phyloP scores from a whole-genome alignment of 108 stramenopile genomes.

The Conticribra guillardii region DNA sequence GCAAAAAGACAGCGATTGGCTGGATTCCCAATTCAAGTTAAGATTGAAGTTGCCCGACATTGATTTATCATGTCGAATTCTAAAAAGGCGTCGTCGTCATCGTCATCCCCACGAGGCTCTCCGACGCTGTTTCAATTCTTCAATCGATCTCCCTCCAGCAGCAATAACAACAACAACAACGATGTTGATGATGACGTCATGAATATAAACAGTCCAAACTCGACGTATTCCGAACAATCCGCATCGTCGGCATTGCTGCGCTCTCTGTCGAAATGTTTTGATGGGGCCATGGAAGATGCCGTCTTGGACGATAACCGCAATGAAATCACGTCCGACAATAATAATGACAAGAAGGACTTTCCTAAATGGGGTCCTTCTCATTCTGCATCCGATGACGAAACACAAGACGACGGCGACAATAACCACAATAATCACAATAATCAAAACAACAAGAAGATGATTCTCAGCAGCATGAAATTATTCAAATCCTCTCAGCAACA shows the following conservation, averaged over 20 bases:
- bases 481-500: too few relatives aligned
- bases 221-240: neutral
- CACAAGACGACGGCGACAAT: neutral
- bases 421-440: constrained; percentile 6
- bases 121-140: constrained; percentile 5
- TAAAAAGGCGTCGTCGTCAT: neutral
- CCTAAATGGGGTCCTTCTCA: constrained; percentile 8
- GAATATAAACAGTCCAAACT: neutral
- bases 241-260: neutral
- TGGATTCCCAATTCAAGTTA: too few relatives aligned
- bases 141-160: neutral
- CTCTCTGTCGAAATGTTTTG: neutral
- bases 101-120: neutral
- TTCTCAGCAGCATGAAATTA: too few relatives aligned
- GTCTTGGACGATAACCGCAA: neutral
- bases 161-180: neutral
- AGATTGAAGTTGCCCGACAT: too few relatives aligned
- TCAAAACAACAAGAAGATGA: too few relatives aligned
- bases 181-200: neutral
- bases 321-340: neutral
- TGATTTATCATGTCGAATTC: too few relatives aligned
- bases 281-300: constrained; percentile 8
- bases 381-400: constrained; percentile 2
- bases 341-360: too few relatives aligned
- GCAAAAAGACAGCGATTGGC: too few relatives aligned